A percentile compares a stretch with the other conserved stretches of the same genome.
Conservation (phyloP, 2,329 filamentous ascomycete species). For the Aureobasidium leucospermi region DNA sequence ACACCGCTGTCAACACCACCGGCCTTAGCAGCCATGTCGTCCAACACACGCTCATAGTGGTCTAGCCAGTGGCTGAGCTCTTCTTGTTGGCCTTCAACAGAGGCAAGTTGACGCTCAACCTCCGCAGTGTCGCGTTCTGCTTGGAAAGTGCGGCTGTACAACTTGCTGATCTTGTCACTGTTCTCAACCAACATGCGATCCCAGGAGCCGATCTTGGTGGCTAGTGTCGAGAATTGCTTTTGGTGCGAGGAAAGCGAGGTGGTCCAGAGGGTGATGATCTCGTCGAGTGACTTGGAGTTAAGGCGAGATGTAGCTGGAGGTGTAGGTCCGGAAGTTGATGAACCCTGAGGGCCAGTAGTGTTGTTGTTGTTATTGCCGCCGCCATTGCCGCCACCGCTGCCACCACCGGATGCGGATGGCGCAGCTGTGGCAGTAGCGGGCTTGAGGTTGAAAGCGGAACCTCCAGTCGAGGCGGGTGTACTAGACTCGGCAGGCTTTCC, state of each 20-base stretch:
- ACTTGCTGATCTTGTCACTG: slow-evolving; percentile 85
- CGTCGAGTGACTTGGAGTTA: slow-evolving; percentile 98
- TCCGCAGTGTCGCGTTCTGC: slow-evolving; percentile 88
- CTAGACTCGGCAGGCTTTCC: slow-evolving; percentile 11
- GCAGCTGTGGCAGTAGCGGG: slow-evolving; percentile 13
- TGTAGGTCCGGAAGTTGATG: slow-evolving; percentile 71
- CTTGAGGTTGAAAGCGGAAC: slow-evolving; percentile 17
- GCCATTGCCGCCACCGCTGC: slow-evolving; percentile 12
- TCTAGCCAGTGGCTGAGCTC: slow-evolving; percentile 85
- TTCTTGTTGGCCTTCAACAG: slow-evolving; percentile 86
- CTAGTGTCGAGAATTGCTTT: slow-evolving; percentile 90
- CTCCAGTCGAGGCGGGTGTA: slow-evolving; percentile 16
- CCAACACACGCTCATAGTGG: slow-evolving; percentile 84
- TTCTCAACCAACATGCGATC: slow-evolving; percentile 90
- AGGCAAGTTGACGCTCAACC: slow-evolving; percentile 82
- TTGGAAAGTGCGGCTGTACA: slow-evolving; percentile 87
- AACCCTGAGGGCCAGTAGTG: slow-evolving; percentile 46
- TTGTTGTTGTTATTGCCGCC: slow-evolving; percentile 25
- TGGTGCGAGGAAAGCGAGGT: slow-evolving; percentile 93
- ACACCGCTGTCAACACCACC: slow-evolving; percentile 65
- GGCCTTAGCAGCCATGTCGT: slow-evolving; percentile 72
- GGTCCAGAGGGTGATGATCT: slow-evolving; percentile 95
- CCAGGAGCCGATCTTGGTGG: slow-evolving; percentile 80
- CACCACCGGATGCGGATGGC: neutral
- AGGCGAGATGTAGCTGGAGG: slow-evolving; percentile 77